phyloP scores from a whole-genome alignment of 352 stramenopile genomes.

The Thalassiosira hispida region DNA sequence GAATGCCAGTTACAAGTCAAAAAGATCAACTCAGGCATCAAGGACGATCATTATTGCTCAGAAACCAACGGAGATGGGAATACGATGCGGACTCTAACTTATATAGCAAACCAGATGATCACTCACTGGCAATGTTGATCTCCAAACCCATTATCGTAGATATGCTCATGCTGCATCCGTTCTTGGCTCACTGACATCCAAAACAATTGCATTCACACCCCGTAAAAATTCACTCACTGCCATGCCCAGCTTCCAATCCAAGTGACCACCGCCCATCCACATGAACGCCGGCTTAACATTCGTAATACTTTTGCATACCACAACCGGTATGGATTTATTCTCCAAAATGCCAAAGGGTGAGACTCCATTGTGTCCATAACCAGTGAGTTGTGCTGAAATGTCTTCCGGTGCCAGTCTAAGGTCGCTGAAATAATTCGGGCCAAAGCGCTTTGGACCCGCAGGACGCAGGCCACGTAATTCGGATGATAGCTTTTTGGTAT shows the following conservation, averaged over 20 bases:
- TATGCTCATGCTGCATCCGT: neutral
- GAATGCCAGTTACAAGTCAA: too few relatives aligned
- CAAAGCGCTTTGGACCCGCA: conserved; percentile 49
- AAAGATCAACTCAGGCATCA: too few relatives aligned
- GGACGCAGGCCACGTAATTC: conserved; percentile 65
- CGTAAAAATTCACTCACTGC: conserved; percentile 68
- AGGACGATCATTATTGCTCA: too few relatives aligned
- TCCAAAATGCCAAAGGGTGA: conserved; percentile 76
- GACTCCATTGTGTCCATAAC: conserved; percentile 77
- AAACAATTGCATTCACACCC: conserved; percentile 54
- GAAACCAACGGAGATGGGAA: too few relatives aligned
- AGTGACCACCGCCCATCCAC: conserved; percentile 81
- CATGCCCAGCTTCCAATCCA: conserved; percentile 81
- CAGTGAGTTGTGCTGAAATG: conserved; percentile 72
- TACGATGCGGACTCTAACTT: too few relatives aligned
- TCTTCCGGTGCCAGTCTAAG: conserved; percentile 65
- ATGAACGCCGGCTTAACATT: conserved; percentile 62
- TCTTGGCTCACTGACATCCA: conserved; percentile 66
- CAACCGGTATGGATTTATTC: conserved; percentile 60
- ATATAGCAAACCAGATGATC: too few relatives aligned
- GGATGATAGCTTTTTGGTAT: conserved; percentile 63
- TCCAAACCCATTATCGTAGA: too few relatives aligned
- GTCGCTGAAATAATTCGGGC: conserved; percentile 67
- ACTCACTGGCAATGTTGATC: too few relatives aligned
- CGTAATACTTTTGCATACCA: conserved; percentile 59